A percentile compares a stretch with the other conserved stretches of the same genome.
These are phyloP conservation scores for Termitomyces sp. DNA, from an alignment of 768 basidiomycete species.

Conservation along the genomic window DNA sequence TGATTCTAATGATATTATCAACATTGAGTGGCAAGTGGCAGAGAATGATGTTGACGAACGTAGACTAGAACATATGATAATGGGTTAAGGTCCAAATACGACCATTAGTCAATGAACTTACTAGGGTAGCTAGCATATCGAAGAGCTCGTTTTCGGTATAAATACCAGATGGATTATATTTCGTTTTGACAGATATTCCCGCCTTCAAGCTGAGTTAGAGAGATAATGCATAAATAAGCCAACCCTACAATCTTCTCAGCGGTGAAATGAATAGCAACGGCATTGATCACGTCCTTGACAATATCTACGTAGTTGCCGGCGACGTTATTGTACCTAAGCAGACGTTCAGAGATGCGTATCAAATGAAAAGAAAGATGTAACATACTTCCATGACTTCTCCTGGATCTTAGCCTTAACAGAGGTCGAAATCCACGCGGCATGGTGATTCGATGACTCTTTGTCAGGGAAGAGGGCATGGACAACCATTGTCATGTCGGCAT, in stretches of 20 bases:
- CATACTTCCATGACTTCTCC: constrained; percentile 25
- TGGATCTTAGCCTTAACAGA: constrained; percentile 24
- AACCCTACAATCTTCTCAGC: constrained; percentile 30
- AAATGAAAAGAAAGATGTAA: not conserved
- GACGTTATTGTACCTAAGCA: constrained; percentile 22
- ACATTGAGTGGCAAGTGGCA: not conserved
- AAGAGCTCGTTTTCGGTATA: constrained; percentile 45
- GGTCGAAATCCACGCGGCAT: constrained; percentile 23
- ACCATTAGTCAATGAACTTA: constrained; percentile 12
- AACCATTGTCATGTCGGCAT: constrained; percentile 22
- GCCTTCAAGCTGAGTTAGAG: constrained; percentile 20
- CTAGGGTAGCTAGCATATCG: constrained; percentile 35
- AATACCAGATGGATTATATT: constrained; percentile 36
- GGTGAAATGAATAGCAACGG: constrained; percentile 35
- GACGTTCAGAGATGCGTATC: not conserved
- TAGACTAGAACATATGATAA: not conserved
- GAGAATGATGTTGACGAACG: constrained; percentile 1
- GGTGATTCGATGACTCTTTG: constrained; percentile 15
- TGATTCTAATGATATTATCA: constrained; percentile 6
- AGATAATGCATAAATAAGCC: not conserved
- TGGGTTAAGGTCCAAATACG: not conserved
- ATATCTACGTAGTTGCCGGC: constrained; percentile 40
- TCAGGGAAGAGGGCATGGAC: constrained; percentile 33
- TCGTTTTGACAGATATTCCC: constrained; percentile 44
- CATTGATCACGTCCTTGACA: constrained; percentile 45